Conservation (phyloP, 176 grass and related monocot species). For the Luzula sylvatica region DNA sequence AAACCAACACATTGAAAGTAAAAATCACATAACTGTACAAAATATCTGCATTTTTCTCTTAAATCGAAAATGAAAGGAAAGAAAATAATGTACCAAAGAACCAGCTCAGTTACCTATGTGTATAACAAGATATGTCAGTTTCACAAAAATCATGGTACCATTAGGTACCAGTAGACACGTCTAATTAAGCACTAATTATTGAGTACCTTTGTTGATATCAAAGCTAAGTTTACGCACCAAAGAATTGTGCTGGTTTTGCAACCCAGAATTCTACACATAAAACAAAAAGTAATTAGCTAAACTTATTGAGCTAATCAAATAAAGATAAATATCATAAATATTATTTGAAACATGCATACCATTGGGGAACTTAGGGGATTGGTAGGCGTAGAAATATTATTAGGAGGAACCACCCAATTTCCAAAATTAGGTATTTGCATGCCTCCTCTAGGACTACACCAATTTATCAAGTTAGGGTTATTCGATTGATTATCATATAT, state of each 20-base stretch:
- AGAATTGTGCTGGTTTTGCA: slow-evolving; percentile 19
- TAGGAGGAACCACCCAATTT: slow-evolving; percentile 28
- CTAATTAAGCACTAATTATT: not conserved
- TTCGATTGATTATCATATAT: slow-evolving; percentile 29
- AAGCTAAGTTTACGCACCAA: slow-evolving; percentile 29
- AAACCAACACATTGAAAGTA: too few species aligned
- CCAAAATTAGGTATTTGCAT: slow-evolving; percentile 21
- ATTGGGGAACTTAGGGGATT: slow-evolving; percentile 17
- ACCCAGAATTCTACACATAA: slow-evolving; percentile 13
- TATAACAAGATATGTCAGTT: slow-evolving; percentile 7
- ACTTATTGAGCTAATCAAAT: too few species aligned
- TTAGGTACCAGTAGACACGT: too few species aligned
- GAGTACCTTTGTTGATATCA: slow-evolving; percentile 36
- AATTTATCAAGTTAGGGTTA: slow-evolving; percentile 20
- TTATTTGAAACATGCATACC: slow-evolving; percentile 11
- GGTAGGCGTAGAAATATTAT: slow-evolving; percentile 13
- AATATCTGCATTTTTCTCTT: too few species aligned
- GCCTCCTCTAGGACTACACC: slow-evolving; percentile 24
- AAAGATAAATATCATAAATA: not conserved
- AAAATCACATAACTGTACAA: too few species aligned
- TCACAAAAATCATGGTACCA: not conserved
- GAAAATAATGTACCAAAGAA: too few species aligned
- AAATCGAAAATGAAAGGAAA: too few species aligned
- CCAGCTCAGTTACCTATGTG: slow-evolving; percentile 15
- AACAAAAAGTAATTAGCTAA: not conserved